Evolutionary conservation across 139 green algal genomes (phyloP), one percentile per base, ranked within the genome.

Genomic region (Coelastrella sp.): DNA sequence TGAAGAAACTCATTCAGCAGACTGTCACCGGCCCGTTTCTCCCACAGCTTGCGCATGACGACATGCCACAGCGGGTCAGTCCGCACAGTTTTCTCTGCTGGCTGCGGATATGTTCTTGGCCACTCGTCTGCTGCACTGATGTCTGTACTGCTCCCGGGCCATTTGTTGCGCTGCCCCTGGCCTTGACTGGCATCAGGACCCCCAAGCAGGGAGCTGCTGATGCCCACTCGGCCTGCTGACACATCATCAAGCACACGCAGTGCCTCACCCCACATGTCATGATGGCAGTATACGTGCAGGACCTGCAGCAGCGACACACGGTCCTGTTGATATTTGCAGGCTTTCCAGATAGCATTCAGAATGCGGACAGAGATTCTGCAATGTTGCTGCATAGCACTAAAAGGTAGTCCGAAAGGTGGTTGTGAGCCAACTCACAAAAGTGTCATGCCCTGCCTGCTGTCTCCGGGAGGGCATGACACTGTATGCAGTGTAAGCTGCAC

Each of bases 241-340:
- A 91, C 59, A 61, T 87, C 79, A 81, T 91, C 66, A 22, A 91
- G 56, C 54, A 91, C 65, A 14, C 60, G 13, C 60, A 91, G 65
- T 59, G 80, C 87, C 87, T 91, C 79, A 8, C 87, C 57, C 87
- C 87, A 91, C 79, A 87, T 73, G 7, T 73, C 79, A 11, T 19
- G 32, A 32, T 61, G 32, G 66, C 79, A 91, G 68, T 86, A 87
- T 54, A 88, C 66, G 16, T 91, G 87, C 66, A 91, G 80, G 65
- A 91, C 59, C 87, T 82, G 22, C 68, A 76, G 68, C 61, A 71
- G 11, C 8, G 10, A 71, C 61, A 71, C 61, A 71, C 61, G 11
- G 61, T 19, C 61, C 61, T 10, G 10, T 71, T 10, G 10, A 13
- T 71, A 13, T 71, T 71, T 13, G 11, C 61, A 47, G 61, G 61